These are phyloP conservation scores for Dictyostelium brefeldianum DNA, from an alignment of 78 protist genomes.

Conservation along the genomic window DNA sequence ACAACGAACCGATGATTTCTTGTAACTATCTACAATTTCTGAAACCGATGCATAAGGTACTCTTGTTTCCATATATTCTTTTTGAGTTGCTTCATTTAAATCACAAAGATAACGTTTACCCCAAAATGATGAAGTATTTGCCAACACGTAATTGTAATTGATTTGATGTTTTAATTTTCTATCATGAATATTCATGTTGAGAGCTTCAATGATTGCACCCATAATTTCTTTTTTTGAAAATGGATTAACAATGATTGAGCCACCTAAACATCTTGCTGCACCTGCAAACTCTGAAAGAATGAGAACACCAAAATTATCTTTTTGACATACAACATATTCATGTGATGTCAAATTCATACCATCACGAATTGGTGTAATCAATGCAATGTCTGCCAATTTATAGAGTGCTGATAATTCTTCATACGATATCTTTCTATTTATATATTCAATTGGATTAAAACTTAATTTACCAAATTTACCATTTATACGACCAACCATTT, in stretches of 20 bases:
- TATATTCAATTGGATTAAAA: conserved; percentile 88
- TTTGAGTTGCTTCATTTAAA: background rate
- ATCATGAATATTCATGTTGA: conserved; percentile 43
- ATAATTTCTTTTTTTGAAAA: conserved; percentile 41
- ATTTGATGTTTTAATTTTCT: conserved; percentile 30
- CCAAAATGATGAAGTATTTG: conserved; percentile 63
- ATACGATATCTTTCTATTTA: conserved; percentile 82
- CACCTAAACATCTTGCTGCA: conserved; percentile 82
- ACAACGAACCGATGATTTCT: background rate
- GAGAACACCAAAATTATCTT: conserved; percentile 79
- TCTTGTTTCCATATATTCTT: background rate
- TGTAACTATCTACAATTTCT: background rate
- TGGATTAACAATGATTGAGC: conserved; percentile 82
- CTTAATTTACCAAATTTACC: conserved; percentile 87
- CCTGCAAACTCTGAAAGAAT: conserved; percentile 87
- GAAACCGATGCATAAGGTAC: conserved; percentile 3
- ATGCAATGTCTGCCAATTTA: conserved; percentile 82
- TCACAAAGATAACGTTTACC: conserved; percentile 40
- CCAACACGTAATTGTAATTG: conserved; percentile 61
- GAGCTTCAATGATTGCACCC: conserved; percentile 56
- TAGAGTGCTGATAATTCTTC: conserved; percentile 88
- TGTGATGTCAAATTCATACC: conserved; percentile 87
- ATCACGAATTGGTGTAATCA: conserved; percentile 93
- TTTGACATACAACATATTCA: conserved; percentile 84
- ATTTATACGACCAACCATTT: conserved; percentile 89